Evolutionary conservation across 2,329 filamentous ascomycete species (phyloP).

Genomic region (Sclerotinia borealis): DNA sequence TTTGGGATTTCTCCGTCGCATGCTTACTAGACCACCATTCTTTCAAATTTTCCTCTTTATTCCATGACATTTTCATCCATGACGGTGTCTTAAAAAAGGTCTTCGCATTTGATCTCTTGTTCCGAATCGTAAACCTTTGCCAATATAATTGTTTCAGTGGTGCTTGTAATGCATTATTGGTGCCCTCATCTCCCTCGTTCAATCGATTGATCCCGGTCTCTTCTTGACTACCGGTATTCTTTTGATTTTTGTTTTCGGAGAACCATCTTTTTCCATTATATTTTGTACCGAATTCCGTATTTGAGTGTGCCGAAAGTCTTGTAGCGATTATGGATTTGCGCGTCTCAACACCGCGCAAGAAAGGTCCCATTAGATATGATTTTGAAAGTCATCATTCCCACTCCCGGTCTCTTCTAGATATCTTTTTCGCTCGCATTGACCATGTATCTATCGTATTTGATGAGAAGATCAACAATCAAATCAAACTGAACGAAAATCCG

Average conservation of each 20-base stretch:
- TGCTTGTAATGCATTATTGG: not conserved
- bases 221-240: not conserved
- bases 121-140: not conserved
- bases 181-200: not conserved
- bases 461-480: conserved; percentile 1
- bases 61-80: conserved; percentile 4
- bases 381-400: not conserved
- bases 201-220: not conserved
- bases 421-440: conserved; percentile 6
- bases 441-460: conserved; percentile 4
- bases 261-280: not conserved
- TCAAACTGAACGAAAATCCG: not conserved
- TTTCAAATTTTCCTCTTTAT: not conserved
- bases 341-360: conserved; percentile 1
- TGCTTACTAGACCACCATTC: not conserved
- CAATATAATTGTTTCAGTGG: not conserved
- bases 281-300: not conserved
- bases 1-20: not conserved
- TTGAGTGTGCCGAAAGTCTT: not conserved
- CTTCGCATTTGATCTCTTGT: not conserved
- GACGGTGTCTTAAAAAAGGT: not conserved
- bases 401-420: too few relatives aligned
- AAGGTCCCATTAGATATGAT: not conserved
- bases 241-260: not conserved
- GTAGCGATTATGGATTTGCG: not conserved